phyloP scores from a whole-genome alignment of 805 yeast species.

The Wickerhamiella sorbophila region DNA sequence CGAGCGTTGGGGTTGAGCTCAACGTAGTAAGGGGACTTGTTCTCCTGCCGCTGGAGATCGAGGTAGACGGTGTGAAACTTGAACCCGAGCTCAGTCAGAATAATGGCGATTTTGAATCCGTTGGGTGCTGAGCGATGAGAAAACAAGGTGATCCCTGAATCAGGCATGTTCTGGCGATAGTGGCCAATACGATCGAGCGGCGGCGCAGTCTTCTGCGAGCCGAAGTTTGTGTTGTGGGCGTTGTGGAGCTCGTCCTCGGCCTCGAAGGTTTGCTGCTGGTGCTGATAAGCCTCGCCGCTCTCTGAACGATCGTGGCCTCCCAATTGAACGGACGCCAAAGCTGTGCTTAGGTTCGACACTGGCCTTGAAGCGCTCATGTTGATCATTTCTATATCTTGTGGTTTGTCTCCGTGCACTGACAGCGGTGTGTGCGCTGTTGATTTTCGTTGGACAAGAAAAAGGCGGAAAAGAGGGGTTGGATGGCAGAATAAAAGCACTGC shows the following conservation, averaged over 20 bases:
- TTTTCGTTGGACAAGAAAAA: too few species aligned
- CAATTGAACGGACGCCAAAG: constrained; percentile 21
- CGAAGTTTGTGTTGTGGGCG: not conserved
- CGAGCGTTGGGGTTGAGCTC: constrained; percentile 92
- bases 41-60: constrained; percentile 80
- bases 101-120: constrained; percentile 90
- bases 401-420: not conserved
- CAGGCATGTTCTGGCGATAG: constrained; percentile 64
- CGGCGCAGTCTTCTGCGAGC: not conserved
- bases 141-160: constrained; percentile 69
- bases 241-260: not conserved
- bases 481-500: not conserved
- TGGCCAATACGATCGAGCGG: constrained; percentile 37
- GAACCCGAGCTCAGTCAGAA: constrained; percentile 67
- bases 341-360: constrained; percentile 22
- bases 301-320: constrained; percentile 3
- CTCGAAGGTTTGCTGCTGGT: not conserved
- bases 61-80: constrained; percentile 68
- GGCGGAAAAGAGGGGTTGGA: not conserved
- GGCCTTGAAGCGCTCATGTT: constrained; percentile 5
- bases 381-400: not conserved
- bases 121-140: constrained; percentile 87
- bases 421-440: too few species aligned
- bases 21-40: constrained; percentile 84
- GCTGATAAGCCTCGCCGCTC: not conserved